Evolutionary conservation across 257 asterid genomes (phyloP).

Genomic region (Primulina tabacum): DNA sequence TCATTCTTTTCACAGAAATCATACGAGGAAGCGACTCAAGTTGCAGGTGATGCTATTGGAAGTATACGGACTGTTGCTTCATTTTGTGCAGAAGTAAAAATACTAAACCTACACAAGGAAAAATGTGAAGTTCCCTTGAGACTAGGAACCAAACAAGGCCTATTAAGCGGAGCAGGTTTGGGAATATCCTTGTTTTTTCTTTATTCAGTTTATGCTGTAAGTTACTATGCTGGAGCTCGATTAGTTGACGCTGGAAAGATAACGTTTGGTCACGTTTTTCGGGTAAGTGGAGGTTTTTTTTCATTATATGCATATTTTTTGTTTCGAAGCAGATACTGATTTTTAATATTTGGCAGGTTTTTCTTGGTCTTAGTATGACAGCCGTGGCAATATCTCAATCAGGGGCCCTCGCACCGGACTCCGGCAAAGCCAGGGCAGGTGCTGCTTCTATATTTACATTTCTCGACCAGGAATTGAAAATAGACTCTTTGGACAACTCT

Average conservation of each 20-base stretch:
- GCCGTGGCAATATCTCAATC: conserved; percentile 59
- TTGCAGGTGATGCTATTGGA: conserved; percentile 63
- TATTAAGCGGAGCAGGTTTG: conserved; percentile 49
- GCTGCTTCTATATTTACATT: conserved; percentile 58
- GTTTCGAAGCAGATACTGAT: background rate
- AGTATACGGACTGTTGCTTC: conserved; percentile 71
- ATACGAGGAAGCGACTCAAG: conserved; percentile 63
- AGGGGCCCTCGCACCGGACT: conserved; percentile 62
- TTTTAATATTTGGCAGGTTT: conserved; percentile 38
- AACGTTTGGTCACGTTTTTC: conserved; percentile 55
- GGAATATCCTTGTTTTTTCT: conserved; percentile 55
- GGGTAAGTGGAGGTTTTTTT: conserved; percentile 32
- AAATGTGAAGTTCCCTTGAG: conserved; percentile 47
- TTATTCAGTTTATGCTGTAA: conserved; percentile 45
- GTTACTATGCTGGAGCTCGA: conserved; percentile 67
- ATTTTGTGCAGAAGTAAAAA: conserved; percentile 63
- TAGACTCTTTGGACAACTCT: conserved; percentile 40
- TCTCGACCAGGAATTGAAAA: conserved; percentile 46
- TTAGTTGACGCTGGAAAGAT: conserved; percentile 48
- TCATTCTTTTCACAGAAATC: conserved; percentile 35
- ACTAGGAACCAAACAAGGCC: conserved; percentile 43
- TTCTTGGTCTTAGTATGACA: conserved; percentile 50
- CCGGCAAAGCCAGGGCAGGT: conserved; percentile 48
- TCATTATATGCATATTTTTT: background rate
- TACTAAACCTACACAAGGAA: conserved; percentile 41